phyloP scores from a whole-genome alignment of 768 basidiomycete species.

The Termitomyces sp. region DNA sequence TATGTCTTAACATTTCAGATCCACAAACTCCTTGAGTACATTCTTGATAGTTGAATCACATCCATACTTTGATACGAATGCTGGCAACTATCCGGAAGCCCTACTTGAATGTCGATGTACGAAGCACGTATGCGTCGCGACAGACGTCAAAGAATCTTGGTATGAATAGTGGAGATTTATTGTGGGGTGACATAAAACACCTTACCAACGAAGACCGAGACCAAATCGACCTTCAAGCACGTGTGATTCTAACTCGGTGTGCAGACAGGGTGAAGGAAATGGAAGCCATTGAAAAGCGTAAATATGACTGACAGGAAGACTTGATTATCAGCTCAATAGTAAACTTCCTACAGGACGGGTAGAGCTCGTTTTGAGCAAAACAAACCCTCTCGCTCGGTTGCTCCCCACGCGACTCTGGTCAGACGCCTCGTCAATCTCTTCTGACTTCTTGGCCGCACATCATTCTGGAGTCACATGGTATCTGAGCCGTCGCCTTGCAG shows the following conservation, averaged over 20 bases:
- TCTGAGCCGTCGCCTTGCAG: constrained; percentile 74
- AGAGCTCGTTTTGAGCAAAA: constrained; percentile 59
- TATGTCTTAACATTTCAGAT: constrained; percentile 18
- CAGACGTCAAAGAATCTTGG: constrained; percentile 53
- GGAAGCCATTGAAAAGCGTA: constrained; percentile 87
- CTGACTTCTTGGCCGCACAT: constrained; percentile 84
- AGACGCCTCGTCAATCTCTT: constrained; percentile 45
- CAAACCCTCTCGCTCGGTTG: constrained; percentile 61
- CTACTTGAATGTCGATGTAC: constrained; percentile 78
- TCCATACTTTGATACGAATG: constrained; percentile 65
- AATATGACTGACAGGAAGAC: constrained; percentile 14
- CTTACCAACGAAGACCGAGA: constrained; percentile 90
- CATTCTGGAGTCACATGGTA: constrained; percentile 92
- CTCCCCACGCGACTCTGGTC: constrained; percentile 68
- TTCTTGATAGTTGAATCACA: constrained; percentile 58
- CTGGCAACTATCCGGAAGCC: constrained; percentile 74
- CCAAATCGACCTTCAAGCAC: constrained; percentile 91
- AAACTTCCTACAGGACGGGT: constrained; percentile 46
- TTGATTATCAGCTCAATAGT: constrained; percentile 8
- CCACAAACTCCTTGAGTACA: neutral
- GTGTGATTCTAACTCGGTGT: constrained; percentile 80
- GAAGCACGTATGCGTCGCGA: constrained; percentile 45
- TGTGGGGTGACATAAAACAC: constrained; percentile 62
- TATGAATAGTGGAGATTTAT: constrained; percentile 36
- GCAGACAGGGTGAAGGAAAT: constrained; percentile 84